Conservation (phyloP, 169 alveolate species). For the Plasmodium gallinaceum region DNA sequence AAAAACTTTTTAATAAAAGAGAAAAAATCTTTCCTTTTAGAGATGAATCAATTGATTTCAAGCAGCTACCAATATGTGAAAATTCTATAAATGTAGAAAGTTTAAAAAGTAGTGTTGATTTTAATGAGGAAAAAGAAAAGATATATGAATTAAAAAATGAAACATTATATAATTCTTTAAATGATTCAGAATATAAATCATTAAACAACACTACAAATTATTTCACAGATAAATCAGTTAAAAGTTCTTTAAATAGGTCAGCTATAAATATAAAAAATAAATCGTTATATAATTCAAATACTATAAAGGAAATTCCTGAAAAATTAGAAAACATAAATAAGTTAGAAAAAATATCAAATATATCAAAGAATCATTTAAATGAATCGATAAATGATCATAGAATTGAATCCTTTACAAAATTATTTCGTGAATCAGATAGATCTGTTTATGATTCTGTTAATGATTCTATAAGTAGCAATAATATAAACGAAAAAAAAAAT, state of each 20-base stretch:
- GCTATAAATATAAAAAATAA: constrained; percentile 2
- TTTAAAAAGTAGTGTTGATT: no score
- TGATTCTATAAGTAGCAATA: not conserved
- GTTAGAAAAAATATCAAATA: constrained; percentile 8
- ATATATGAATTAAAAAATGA: not conserved
- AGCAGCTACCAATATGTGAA: no score
- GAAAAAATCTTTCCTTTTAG: no score
- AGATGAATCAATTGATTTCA: no score
- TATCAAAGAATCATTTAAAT: not conserved
- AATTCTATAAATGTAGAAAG: no score
- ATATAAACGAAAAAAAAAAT: not conserved
- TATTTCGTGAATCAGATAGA: not conserved
- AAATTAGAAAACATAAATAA: not conserved
- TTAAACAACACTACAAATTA: not conserved
- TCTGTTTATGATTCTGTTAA: constrained; percentile 2
- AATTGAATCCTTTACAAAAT: not conserved
- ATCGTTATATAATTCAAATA: not conserved
- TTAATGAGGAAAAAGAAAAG: not conserved
- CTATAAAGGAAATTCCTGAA: not conserved
- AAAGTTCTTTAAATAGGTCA: constrained; percentile 1
- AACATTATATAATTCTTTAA: not conserved
- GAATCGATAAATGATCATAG: not conserved
- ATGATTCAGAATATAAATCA: not conserved
- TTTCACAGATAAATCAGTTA: constrained; percentile 9
- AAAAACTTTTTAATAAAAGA: no score